A percentile compares a stretch with the other conserved stretches of the same genome.
Evolutionary conservation across 139 green algal genomes (phyloP).

Genomic region (Picochlorum sp.): DNA sequence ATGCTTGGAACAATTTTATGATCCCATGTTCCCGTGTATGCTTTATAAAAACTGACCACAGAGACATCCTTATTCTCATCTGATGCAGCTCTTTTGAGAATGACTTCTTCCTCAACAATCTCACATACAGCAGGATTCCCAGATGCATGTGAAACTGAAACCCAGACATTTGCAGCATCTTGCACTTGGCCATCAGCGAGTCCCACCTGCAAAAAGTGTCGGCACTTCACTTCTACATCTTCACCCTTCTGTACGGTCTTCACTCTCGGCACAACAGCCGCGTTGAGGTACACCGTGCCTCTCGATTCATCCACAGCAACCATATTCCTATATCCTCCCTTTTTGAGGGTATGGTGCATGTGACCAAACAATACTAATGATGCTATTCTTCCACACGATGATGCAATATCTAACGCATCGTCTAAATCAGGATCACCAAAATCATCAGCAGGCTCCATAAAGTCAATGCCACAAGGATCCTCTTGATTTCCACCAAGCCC

Average conservation of each 20-base stretch:
- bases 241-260: background rate
- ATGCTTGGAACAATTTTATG: no score
- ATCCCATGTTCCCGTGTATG: conserved; percentile 3
- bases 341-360: conserved; percentile 54
- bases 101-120: conserved; percentile 3
- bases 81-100: conserved; percentile 1
- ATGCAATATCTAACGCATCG: conserved; percentile 27
- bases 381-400: conserved; percentile 11
- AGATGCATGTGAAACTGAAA: background rate
- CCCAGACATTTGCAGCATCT: conserved; percentile 17
- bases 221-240: background rate
- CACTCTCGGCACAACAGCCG: conserved; percentile 52
- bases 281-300: conserved; percentile 52
- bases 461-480: conserved; percentile 43
- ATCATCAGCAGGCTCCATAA: conserved; percentile 29
- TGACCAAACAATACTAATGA: conserved; percentile 56
- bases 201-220: conserved; percentile 28
- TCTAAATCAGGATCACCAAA: conserved; percentile 50
- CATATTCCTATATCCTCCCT: conserved; percentile 39
- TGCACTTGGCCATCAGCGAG: conserved; percentile 8
- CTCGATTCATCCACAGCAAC: conserved; percentile 32
- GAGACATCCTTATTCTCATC: background rate
- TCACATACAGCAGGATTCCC: background rate
- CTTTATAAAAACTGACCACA: conserved; percentile 17
- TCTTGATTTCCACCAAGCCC: conserved; percentile 37